Percentiles rank a stretch among this genome's conserved stretches.
Conservation (phyloP, 2,329 filamentous ascomycete species). For the Hypoxylon sp. region DNA sequence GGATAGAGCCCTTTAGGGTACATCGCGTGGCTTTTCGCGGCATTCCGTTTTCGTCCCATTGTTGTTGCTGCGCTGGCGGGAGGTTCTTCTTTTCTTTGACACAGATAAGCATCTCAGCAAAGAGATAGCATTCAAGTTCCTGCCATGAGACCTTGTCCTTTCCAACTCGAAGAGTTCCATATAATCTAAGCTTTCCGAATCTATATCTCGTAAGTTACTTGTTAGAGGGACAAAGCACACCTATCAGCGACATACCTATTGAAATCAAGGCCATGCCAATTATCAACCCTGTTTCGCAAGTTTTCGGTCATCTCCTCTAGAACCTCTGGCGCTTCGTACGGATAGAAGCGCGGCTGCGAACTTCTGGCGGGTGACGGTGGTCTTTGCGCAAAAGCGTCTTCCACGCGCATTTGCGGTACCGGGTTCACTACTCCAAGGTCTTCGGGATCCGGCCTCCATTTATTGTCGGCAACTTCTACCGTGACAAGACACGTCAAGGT, state of each 20-base stretch:
- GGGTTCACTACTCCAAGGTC: conserved; percentile 73
- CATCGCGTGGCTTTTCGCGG: conserved; percentile 78
- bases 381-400: conserved; percentile 66
- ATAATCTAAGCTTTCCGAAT: conserved; percentile 91
- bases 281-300: conserved; percentile 89
- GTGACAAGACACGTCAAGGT: conserved; percentile 94
- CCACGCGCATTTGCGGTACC: conserved; percentile 60
- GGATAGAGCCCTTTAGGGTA: conserved; percentile 95
- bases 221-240: neutral
- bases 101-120: conserved; percentile 99
- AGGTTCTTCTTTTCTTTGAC: conserved; percentile 93
- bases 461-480: conserved; percentile 91
- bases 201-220: conserved; percentile 62
- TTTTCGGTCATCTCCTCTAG: conserved; percentile 89
- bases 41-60: conserved; percentile 74
- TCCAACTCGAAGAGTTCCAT: conserved; percentile 90
- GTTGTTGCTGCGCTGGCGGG: conserved; percentile 67
- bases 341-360: conserved; percentile 70
- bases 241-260: conserved; percentile 67
- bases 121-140: conserved; percentile 95
- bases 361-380: conserved; percentile 71
- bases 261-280: conserved; percentile 98
- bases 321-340: conserved; percentile 81
- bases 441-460: conserved; percentile 88
- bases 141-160: conserved; percentile 98